Conservation (phyloP, 2,329 filamentous ascomycete species). For the Phaeoacremonium minimum region DNA sequence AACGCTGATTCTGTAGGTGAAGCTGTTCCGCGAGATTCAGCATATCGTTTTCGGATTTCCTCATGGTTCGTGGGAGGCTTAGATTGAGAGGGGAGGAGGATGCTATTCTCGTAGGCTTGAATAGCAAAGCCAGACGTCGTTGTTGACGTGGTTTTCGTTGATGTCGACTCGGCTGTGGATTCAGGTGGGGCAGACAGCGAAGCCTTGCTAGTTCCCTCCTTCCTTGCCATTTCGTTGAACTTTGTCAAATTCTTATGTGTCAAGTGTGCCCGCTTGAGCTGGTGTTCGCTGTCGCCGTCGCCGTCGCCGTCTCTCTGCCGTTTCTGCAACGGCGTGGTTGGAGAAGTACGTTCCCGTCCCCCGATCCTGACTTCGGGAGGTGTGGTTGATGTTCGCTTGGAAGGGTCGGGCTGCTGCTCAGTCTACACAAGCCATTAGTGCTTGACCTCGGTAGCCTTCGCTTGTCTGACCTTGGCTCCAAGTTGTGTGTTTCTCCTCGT, state of each 20-base stretch:
- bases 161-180: not conserved
- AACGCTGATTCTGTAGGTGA: constrained; percentile 10
- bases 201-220: not conserved
- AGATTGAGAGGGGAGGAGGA: constrained; percentile 9
- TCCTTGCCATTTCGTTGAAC: constrained; percentile 6
- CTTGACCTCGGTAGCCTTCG: no score
- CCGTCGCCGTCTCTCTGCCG: not conserved
- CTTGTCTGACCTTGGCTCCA: no score
- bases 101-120: constrained; percentile 11
- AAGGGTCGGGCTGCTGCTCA: not conserved
- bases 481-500: no score
- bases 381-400: not conserved
- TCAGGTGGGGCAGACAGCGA: not conserved
- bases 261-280: constrained; percentile 1
- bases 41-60: constrained; percentile 7
- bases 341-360: not conserved
- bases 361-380: not conserved
- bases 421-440: not conserved
- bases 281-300: not conserved
- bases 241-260: constrained; percentile 6
- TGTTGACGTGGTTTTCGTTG: constrained; percentile 7
- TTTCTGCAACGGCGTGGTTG: not conserved
- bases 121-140: constrained; percentile 7
- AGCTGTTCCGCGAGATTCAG: constrained; percentile 5
- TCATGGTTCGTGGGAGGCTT: constrained; percentile 13